Evolutionary conservation across 371 early-diverging fungal species (phyloP), one percentile per base, ranked within the genome.

Genomic region (Umbelopsis sp.): DNA sequence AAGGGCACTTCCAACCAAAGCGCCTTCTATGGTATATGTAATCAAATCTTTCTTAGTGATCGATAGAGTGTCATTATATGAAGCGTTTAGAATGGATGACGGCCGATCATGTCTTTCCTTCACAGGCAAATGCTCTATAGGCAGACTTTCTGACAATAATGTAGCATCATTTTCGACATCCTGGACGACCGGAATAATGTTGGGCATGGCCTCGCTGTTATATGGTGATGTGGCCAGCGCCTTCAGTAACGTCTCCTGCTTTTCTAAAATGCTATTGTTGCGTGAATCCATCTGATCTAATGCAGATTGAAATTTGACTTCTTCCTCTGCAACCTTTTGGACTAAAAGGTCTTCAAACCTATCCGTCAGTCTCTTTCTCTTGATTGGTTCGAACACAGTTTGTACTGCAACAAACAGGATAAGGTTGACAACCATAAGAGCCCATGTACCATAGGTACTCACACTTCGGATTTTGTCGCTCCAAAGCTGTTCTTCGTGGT

Each of bases 401-500:
- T 93, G 93, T 0, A 92, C 92, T 48, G 86, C 74, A 41, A 94
- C 75, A 74, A 94, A 87, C n/a, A 91, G 78, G 29, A 91, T 25
- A 37, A 93, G 73, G 71, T 95, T 93, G 67, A 92, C 77, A 2
- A 79, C 79, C 78, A 95, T 86, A 18, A 95, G 83, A 1, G 93
- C 91, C 90, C 92, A 91, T 0, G 94, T 94, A 41, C 92, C 92
- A 53, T 93, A 93, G 0, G 96, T 96, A 69, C 90, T 91, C 4
- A 93, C 92, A 22, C 89, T 86, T 10, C 97, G 91, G 63, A 98
- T 96, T 82, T 98, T 96, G 85, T 98, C 98, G 68, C 93, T 93
- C 93, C 95, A 98, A n/a, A 97, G 83, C 75, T 97, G 97, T 69
- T 98, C 98, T 72, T 93, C 94, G 65, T 94, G 93, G 71, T 94